Percentiles rank a stretch among this genome's conserved stretches.
Evolutionary conservation across 495 filamentous ascomycete genomes (phyloP).

Genomic region (Aspergillus diversus): DNA sequence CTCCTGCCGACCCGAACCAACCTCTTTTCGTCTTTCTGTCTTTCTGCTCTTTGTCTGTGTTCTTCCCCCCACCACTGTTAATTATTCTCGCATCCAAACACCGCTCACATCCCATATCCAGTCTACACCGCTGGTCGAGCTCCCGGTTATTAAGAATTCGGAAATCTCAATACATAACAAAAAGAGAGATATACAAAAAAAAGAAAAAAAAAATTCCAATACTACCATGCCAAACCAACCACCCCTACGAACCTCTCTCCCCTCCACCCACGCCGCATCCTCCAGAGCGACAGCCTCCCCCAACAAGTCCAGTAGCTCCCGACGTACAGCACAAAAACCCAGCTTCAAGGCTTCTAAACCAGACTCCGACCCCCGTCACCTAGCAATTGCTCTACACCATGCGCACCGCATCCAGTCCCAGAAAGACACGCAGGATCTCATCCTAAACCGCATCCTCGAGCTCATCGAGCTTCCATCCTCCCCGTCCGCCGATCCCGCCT

Average conservation of each 20-base stretch:
- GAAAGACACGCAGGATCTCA: slow-evolving; percentile 70
- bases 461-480: slow-evolving; percentile 64
- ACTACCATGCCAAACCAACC: slow-evolving; percentile 43
- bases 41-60: slow-evolving; percentile 7
- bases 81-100: neutral
- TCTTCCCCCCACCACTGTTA: slow-evolving; percentile 1
- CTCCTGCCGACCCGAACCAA: slow-evolving; percentile 24
- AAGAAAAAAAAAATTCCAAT: slow-evolving; percentile 10
- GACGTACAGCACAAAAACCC: slow-evolving; percentile 29
- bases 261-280: slow-evolving; percentile 40
- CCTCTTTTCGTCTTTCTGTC: slow-evolving; percentile 3
- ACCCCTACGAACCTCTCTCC: slow-evolving; percentile 60
- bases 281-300: slow-evolving; percentile 30
- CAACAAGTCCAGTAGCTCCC: slow-evolving; percentile 23
- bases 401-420: slow-evolving; percentile 77
- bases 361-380: slow-evolving; percentile 54
- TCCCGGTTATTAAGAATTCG: neutral
- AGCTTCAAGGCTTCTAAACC: slow-evolving; percentile 40
- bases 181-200: slow-evolving; percentile 2
- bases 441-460: slow-evolving; percentile 69
- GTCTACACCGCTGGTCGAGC: too few relatives aligned
- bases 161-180: neutral
- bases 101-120: too few relatives aligned
- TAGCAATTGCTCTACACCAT: slow-evolving; percentile 73
- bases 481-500: slow-evolving; percentile 55